Evolutionary conservation across 495 filamentous ascomycete species (phyloP), one percentile per base, ranked within the genome.

Genomic region (Penicillium argentinense): DNA sequence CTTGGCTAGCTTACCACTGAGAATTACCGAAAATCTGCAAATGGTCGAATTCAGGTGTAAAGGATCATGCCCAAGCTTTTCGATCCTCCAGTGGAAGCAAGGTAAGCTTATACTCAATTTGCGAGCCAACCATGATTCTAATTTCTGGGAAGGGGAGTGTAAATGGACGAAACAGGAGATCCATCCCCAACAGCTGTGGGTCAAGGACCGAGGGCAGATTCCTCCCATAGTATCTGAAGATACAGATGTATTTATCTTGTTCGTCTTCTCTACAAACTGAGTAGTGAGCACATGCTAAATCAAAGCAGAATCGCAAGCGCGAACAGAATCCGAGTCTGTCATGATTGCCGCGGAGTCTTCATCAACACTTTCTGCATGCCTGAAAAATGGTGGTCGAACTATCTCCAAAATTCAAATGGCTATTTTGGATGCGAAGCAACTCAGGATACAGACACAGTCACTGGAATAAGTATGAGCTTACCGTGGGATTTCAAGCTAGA

Each of bases 341-440:
- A 29, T 5, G 5, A 28, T 42, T 46, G 37, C 21, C 47, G 46
- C 5, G 1, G 34, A 9, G 30, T 13, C 4, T 24, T 55, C 7
- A 29, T 6, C 0, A 11, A 39, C 17, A 17, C 30, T 3, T 42
- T 55, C 18, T 21, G 26, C 6, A 49, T 50, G 17, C 42, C 46
- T 3, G 30, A 50, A 11, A 12, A 17, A 9, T 45, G 41, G 36
- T 49, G 39, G 24, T 36, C 47, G 4, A 6, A 11, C 9, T 23
- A 34, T 30, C 34, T 30, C 5, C 40, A 22, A 2, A 50, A 46
- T 19, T 49, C 46, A 9, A 55, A 55, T 25, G 52, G 52, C 3
- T 50, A 55, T 28, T 55, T 55, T 37, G 52, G 52, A 7, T 50
- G 52, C 14, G 52, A 50, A 29, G 32, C 52, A 14, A 55, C 52